Evolutionary conservation across 805 yeast species (phyloP).

Genomic region (Starmerella roubikii): DNA sequence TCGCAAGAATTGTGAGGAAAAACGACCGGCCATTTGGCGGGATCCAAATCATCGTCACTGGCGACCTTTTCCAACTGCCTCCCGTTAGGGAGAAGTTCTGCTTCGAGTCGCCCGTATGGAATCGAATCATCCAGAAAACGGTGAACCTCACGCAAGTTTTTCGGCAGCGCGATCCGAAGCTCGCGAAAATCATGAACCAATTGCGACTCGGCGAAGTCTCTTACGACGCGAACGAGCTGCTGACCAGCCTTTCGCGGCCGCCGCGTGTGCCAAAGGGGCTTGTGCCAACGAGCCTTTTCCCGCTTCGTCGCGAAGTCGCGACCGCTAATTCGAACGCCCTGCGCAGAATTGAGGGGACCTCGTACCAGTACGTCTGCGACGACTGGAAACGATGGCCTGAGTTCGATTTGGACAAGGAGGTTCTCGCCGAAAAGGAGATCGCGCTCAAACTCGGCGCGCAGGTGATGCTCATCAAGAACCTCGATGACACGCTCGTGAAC

Average conservation of each 20-base stretch:
- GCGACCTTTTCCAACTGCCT: conserved; percentile 94
- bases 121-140: conserved; percentile 44
- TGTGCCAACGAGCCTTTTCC: conserved; percentile 76
- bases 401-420: conserved; percentile 31
- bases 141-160: conserved; percentile 67
- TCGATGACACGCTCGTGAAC: conserved; percentile 65
- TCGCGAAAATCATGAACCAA: conserved; percentile 67
- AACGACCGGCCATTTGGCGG: conserved; percentile 74
- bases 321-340: conserved; percentile 49
- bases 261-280: conserved; percentile 53
- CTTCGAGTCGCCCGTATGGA: conserved; percentile 67
- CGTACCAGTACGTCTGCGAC: conserved; percentile 32
- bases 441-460: conserved; percentile 74
- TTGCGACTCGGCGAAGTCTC: conserved; percentile 60
- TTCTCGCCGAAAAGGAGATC: conserved; percentile 56
- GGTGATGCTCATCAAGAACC: conserved; percentile 83
- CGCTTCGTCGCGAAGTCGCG: conserved; percentile 78
- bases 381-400: conserved; percentile 27
- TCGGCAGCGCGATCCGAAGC: conserved; percentile 65
- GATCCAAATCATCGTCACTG: conserved; percentile 73
- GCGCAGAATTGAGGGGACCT: conserved; percentile 35
- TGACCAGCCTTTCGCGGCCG: conserved; percentile 46
- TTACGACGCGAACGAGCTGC: conserved; percentile 34
- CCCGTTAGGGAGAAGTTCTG: conserved; percentile 64
- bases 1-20: conserved; percentile 47